phyloP scores from a whole-genome alignment of 345 rosid species.

The Conringia planisiliqua region DNA sequence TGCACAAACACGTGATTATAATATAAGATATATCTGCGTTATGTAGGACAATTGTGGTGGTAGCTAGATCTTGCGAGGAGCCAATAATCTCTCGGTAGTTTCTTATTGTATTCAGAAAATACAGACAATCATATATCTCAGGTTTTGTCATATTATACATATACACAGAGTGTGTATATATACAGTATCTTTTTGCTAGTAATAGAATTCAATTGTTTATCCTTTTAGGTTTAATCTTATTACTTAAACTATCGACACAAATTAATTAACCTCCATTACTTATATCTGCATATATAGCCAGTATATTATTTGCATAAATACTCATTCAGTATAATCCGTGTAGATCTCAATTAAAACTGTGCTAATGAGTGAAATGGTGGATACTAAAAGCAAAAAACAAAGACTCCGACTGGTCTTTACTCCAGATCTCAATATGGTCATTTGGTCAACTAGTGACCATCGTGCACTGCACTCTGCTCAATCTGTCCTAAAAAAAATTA shows the following conservation, averaged over 20 bases:
- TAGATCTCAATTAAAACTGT: not conserved
- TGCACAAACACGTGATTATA: not conserved
- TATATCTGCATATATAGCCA: too few relatives aligned
- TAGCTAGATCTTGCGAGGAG: constrained; percentile 12
- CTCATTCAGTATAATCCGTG: not conserved
- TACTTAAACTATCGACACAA: too few relatives aligned
- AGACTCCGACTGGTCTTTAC: constrained; percentile 14
- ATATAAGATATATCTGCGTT: not conserved
- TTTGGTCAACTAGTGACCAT: constrained; percentile 5
- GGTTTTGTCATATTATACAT: not conserved
- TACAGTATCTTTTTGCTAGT: too few relatives aligned
- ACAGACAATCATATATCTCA: not conserved
- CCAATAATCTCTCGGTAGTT: not conserved
- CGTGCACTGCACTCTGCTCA: constrained; percentile 19
- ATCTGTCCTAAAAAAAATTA: not conserved
- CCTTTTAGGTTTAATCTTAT: too few relatives aligned
- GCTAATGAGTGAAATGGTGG: not conserved
- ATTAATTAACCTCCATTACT: too few relatives aligned
- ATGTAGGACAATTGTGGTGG: constrained; percentile 12
- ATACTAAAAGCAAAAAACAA: not conserved
- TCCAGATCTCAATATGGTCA: constrained; percentile 6
- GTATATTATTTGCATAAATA: too few relatives aligned
- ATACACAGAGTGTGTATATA: too few relatives aligned
- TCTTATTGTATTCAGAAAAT: not conserved
- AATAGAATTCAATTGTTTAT: too few relatives aligned